Percentiles rank a stretch among this genome's conserved stretches.
Conservation (phyloP, 2,329 filamentous ascomycete genomes). For the Nigrospora osmanthi region DNA sequence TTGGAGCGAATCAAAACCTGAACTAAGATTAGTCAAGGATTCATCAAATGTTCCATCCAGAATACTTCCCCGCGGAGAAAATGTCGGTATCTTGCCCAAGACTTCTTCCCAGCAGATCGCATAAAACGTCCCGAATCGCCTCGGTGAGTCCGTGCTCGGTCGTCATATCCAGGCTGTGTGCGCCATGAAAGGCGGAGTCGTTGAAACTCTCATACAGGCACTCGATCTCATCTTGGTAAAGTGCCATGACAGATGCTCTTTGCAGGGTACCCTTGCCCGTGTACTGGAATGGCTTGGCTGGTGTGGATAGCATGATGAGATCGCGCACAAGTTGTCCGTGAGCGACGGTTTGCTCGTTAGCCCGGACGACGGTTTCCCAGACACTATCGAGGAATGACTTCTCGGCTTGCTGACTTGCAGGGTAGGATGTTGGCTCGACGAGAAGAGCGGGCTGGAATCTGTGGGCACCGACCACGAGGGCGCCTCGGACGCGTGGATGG, state of each 20-base stretch:
- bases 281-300: conserved; percentile 32
- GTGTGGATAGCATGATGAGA: conserved; percentile 28
- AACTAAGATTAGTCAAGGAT: background rate
- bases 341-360: conserved; percentile 33
- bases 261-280: conserved; percentile 39
- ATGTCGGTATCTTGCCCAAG: conserved; percentile 27
- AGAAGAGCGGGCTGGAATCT: conserved; percentile 38
- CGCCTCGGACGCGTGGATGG: conserved; percentile 30
- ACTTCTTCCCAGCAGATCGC: conserved; percentile 13
- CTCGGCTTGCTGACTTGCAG: conserved; percentile 16
- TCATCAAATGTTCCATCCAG: background rate
- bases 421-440: conserved; percentile 31
- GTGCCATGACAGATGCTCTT: conserved; percentile 25
- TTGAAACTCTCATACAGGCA: conserved; percentile 24
- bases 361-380: conserved; percentile 33
- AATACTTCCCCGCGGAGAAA: conserved; percentile 18
- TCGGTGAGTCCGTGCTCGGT: conserved; percentile 17
- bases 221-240: conserved; percentile 36
- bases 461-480: conserved; percentile 36
- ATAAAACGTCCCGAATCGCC: conserved; percentile 23
- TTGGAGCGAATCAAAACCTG: conserved; percentile 31
- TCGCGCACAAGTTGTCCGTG: conserved; percentile 36
- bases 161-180: conserved; percentile 18
- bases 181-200: conserved; percentile 8
- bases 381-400: conserved; percentile 29